Percentiles rank a stretch among this genome's conserved stretches.
Conservation (phyloP, 2,329 filamentous ascomycete genomes). For the Venturia pyrina region DNA sequence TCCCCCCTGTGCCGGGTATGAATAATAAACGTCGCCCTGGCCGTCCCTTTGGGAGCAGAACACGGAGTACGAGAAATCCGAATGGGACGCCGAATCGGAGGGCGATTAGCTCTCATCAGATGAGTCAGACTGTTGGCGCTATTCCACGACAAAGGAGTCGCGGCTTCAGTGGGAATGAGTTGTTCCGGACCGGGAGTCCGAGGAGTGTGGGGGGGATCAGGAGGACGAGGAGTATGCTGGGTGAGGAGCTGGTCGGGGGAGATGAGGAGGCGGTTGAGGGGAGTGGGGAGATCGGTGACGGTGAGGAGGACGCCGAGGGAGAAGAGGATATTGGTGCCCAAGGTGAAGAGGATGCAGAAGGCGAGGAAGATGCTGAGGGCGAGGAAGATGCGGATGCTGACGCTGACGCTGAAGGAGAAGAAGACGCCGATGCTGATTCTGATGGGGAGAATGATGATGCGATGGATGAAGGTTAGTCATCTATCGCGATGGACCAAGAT, state of each 20-base stretch:
- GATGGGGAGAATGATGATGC: slow-evolving; percentile 20
- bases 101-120: neutral
- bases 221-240: slow-evolving; percentile 11
- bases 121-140: neutral
- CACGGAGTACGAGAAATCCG: neutral
- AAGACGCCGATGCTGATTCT: slow-evolving; percentile 10
- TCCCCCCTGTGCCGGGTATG: slow-evolving; percentile 54
- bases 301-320: slow-evolving; percentile 20
- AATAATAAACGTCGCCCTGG: slow-evolving; percentile 20
- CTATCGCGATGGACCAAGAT: neutral
- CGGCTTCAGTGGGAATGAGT: neutral
- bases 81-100: neutral
- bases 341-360: slow-evolving; percentile 16
- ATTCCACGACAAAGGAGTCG: slow-evolving; percentile 2
- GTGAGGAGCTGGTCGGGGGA: slow-evolving; percentile 21
- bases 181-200: slow-evolving; percentile 3
- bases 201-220: neutral
- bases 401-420: slow-evolving; percentile 15
- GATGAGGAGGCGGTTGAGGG: slow-evolving; percentile 4
- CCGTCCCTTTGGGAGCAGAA: slow-evolving; percentile 8
- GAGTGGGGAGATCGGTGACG: slow-evolving; percentile 15
- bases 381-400: slow-evolving; percentile 19
- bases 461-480: neutral
- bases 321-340: neutral
- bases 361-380: slow-evolving; percentile 21